A percentile compares a stretch with the other conserved stretches of the same genome.
Conservation (phyloP, 495 filamentous ascomycete species). For the Talaromyces trachyspermus region DNA sequence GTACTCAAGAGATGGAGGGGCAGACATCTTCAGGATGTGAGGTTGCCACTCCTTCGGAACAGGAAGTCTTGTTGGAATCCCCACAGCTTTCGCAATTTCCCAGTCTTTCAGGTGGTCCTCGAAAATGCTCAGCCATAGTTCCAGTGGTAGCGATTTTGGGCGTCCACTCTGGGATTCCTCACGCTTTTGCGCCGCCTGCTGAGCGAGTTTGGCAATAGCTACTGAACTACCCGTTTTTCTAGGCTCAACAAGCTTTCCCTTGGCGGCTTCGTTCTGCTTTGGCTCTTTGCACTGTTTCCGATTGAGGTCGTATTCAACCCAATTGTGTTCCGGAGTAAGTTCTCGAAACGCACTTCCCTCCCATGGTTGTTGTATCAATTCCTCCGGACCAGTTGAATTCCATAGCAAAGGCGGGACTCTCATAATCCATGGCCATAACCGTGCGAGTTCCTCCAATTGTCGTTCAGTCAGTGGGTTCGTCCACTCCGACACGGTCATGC, state of each 20-base stretch:
- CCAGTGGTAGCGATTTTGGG: constrained; percentile 54
- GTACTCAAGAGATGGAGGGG: constrained; percentile 62
- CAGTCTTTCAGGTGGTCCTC: constrained; percentile 73
- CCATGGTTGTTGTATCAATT: constrained; percentile 51
- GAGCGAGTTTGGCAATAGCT: constrained; percentile 3
- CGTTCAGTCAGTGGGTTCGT: constrained; percentile 76
- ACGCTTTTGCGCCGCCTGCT: not conserved
- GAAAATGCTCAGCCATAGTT: constrained; percentile 84
- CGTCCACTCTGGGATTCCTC: constrained; percentile 16
- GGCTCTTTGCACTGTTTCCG: constrained; percentile 13
- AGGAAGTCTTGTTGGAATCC: constrained; percentile 67
- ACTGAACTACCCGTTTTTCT: not conserved
- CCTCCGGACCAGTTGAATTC: constrained; percentile 51
- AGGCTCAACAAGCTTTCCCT: not conserved
- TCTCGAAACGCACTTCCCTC: constrained; percentile 59
- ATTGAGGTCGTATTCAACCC: constrained; percentile 13
- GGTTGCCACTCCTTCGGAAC: constrained; percentile 68
- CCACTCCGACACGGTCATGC: constrained; percentile 79
- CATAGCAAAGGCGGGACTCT: constrained; percentile 66
- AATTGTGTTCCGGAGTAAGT: constrained; percentile 53
- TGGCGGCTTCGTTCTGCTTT: not conserved
- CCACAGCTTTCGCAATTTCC: constrained; percentile 76
- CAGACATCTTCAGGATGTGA: constrained; percentile 40
- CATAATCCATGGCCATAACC: constrained; percentile 76
- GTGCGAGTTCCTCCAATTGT: constrained; percentile 70